Evolutionary conservation across 1,284 basidiomycete species (phyloP).

Genomic region (Puccinia coronata): DNA sequence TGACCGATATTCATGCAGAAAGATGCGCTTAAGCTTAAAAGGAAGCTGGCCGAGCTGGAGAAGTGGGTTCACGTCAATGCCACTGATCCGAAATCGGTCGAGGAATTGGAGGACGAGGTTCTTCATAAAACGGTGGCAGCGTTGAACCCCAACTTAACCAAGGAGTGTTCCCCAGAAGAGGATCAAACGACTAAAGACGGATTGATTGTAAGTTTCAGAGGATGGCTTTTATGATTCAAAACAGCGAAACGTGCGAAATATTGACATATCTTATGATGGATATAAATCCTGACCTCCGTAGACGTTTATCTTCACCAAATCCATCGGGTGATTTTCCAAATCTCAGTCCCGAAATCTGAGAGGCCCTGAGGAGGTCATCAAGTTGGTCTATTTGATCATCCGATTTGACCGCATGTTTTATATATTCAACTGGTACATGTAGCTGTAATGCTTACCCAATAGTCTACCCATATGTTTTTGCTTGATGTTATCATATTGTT

Average conservation of each 20-base stretch:
- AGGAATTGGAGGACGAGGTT: constrained; percentile 41
- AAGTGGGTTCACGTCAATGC: constrained; percentile 42
- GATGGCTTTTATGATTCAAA: neutral
- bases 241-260: neutral
- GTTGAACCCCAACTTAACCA: constrained; percentile 11
- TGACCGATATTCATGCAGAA: neutral
- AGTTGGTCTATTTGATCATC: neutral
- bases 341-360: neutral
- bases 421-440: too few species aligned
- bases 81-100: constrained; percentile 18
- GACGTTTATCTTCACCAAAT: constrained; percentile 33
- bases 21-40: constrained; percentile 28
- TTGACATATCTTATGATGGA: too few species aligned
- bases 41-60: constrained; percentile 46
- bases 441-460: too few species aligned
- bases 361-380: neutral
- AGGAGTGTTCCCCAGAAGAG: constrained; percentile 23
- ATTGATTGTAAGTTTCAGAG: neutral
- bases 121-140: constrained; percentile 19
- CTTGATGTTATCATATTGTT: too few species aligned
- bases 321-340: constrained; percentile 16
- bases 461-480: too few species aligned
- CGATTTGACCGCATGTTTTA: neutral
- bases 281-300: neutral
- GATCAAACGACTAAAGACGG: constrained; percentile 14